A percentile compares a stretch with the other conserved stretches of the same genome.
Conservation (phyloP, 306 rosid genomes). For the Citrullus mucosospermus region DNA sequence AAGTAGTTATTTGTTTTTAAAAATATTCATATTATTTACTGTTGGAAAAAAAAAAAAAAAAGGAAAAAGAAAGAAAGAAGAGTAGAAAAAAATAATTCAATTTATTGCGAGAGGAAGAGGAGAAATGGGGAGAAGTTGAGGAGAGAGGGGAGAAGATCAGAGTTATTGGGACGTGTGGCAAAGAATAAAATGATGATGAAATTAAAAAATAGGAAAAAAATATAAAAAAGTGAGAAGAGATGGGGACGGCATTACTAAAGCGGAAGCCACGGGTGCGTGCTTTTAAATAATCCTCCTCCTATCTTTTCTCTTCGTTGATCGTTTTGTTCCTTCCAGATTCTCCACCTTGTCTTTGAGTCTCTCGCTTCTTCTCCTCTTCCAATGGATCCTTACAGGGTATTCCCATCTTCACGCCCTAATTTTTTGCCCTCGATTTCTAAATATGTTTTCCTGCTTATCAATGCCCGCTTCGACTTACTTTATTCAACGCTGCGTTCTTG, state of each 20-base stretch:
- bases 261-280: background rate
- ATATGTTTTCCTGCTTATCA: background rate
- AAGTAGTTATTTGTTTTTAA: no score
- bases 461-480: background rate
- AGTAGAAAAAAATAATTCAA: background rate
- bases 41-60: no score
- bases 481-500: background rate
- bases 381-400: conserved; percentile 68
- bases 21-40: no score
- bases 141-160: background rate
- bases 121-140: background rate
- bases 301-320: background rate
- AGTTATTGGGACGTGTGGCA: background rate
- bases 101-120: background rate
- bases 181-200: background rate
- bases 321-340: background rate
- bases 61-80: no score
- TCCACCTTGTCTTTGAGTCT: background rate
- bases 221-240: background rate
- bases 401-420: background rate
- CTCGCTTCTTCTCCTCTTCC: background rate
- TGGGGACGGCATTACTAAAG: conserved; percentile 1
- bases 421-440: background rate
- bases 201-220: background rate
- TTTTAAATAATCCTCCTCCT: background rate